Evolutionary conservation across 495 filamentous ascomycete genomes (phyloP).

Genomic region (Penicillium parvum): DNA sequence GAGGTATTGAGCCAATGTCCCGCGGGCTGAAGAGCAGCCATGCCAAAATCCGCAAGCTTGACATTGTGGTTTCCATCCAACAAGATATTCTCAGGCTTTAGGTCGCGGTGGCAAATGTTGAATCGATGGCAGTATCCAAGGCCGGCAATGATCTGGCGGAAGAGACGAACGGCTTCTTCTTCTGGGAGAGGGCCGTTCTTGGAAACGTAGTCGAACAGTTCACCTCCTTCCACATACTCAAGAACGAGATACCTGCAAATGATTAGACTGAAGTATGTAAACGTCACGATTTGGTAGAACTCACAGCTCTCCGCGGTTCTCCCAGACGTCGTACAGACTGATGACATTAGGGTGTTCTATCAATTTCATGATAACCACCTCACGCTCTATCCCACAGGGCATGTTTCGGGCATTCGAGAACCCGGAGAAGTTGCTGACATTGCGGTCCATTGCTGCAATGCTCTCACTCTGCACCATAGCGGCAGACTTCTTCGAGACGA

Average conservation of each 20-base stretch:
- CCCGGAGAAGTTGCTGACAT: slow-evolving; percentile 36
- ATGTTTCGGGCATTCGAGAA: slow-evolving; percentile 56
- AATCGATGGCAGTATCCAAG: slow-evolving; percentile 89
- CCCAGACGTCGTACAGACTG: slow-evolving; percentile 91
- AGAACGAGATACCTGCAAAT: slow-evolving; percentile 79
- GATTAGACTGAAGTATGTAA: not conserved
- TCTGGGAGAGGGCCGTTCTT: slow-evolving; percentile 64
- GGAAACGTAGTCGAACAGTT: slow-evolving; percentile 80
- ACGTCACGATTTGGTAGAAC: slow-evolving; percentile 25
- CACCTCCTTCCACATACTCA: slow-evolving; percentile 89
- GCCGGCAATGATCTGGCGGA: slow-evolving; percentile 90
- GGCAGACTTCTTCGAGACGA: slow-evolving; percentile 73
- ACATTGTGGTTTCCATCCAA: slow-evolving; percentile 65
- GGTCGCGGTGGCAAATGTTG: slow-evolving; percentile 90
- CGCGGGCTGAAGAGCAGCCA: slow-evolving; percentile 87
- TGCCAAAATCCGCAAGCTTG: slow-evolving; percentile 95
- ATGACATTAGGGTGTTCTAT: slow-evolving; percentile 93
- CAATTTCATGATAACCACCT: slow-evolving; percentile 93
- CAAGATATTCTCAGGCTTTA: slow-evolving; percentile 97
- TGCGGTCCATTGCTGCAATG: slow-evolving; percentile 65
- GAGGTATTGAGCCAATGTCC: slow-evolving; percentile 74
- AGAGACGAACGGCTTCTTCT: slow-evolving; percentile 74
- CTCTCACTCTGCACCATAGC: slow-evolving; percentile 69
- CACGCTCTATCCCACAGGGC: slow-evolving; percentile 82
- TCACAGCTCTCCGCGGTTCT: slow-evolving; percentile 89